Evolutionary conservation across 805 yeast species (phyloP).

Genomic region (Candida lessepsii): DNA sequence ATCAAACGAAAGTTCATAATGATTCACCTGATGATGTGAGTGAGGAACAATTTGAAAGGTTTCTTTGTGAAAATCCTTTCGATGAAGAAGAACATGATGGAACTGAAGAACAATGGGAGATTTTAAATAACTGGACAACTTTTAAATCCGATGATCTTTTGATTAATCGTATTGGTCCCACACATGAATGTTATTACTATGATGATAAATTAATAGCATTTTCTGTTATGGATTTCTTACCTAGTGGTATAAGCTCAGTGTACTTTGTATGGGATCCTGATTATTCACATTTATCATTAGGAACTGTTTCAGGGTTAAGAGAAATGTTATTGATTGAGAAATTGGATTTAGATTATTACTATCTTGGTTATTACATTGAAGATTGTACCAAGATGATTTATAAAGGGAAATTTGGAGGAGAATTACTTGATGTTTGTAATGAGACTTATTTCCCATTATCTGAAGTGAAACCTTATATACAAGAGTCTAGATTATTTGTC

Average conservation of each 20-base stretch:
- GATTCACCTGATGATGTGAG: constrained; percentile 52
- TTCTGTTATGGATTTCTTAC: constrained; percentile 75
- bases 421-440: constrained; percentile 56
- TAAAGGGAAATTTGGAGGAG: constrained; percentile 77
- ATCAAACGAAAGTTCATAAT: constrained; percentile 69
- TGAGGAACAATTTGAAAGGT: constrained; percentile 52
- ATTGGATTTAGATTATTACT: constrained; percentile 54
- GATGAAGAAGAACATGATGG: constrained; percentile 24
- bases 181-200: constrained; percentile 75
- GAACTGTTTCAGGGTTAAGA: constrained; percentile 71
- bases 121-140: constrained; percentile 39
- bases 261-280: constrained; percentile 90
- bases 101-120: constrained; percentile 34
- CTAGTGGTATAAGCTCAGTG: constrained; percentile 75
- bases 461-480: constrained; percentile 24
- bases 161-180: constrained; percentile 49
- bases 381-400: constrained; percentile 83
- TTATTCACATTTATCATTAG: constrained; percentile 64
- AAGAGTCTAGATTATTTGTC: constrained; percentile 32
- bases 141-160: background rate
- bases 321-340: constrained; percentile 59
- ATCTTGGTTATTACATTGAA: constrained; percentile 76
- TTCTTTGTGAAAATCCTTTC: constrained; percentile 72
- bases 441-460: constrained; percentile 42
- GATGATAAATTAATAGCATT: constrained; percentile 66